Base-by-base conservation (phyloP, 352 stramenopile genomes). In the Phytopythium aichiense region DNA sequence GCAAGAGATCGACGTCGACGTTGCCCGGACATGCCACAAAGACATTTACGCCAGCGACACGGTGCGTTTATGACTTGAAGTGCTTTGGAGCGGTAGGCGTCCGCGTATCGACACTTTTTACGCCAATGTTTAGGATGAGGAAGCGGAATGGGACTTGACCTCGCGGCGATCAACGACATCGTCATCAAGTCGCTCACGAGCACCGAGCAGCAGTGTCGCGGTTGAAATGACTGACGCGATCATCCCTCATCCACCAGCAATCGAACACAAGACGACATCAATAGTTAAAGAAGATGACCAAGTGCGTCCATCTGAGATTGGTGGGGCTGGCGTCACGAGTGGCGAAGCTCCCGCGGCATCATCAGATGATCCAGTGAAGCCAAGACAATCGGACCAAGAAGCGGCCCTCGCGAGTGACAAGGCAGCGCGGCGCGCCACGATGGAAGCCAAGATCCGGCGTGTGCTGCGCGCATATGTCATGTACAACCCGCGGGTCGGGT, bases 1-100 rank as follows among this genome's bases (percentile, higher is more conserved):
- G 11, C 79, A 80, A 20, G 82, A 94, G 67, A 94, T 94, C 43
- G 85, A 94, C 59, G 78, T 92, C 13, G 85, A 94, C 64, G 85
- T 94, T 22, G 74, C 79, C 7, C 79, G 84, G 12, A 94, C 84
- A 15, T 91, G 81, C 62, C 74, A 84, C 61, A 85, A 78, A 25
- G 75, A 73, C 15, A 81, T 82, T 7, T 79, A 88, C 51, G 72
- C 60, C 28, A 65, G 67, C 18, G 67, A 72, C n/a, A 57, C 64
- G 43, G 67, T 77, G 60, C 16, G 58, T 62, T 23, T 18, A 22
- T n/a, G 42, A 16, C n/a, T 46, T n/a, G 23, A 13, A 22, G 5
- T 45, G 12, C 13, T 2, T 45, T 8, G 6, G 46, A 52, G 23
- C 4, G 13, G 11, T 52, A 7, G 46, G 5, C 46, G n/a, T 25